A percentile compares a stretch with the other conserved stretches of the same genome.
These are phyloP conservation scores for Backusella circina DNA, from an alignment of 192 early-diverging fungal species.

Conservation along the genomic window DNA sequence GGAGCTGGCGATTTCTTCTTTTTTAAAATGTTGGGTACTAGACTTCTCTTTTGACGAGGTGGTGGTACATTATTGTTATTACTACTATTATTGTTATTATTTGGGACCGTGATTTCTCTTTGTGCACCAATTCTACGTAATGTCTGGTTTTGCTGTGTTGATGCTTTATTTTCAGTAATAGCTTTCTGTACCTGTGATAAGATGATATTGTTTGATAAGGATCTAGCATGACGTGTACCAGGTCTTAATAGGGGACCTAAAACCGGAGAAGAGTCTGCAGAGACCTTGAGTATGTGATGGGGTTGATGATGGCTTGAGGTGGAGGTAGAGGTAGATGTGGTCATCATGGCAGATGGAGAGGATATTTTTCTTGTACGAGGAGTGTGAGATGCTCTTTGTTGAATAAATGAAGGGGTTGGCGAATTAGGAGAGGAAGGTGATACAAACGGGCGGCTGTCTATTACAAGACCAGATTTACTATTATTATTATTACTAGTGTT, in stretches of 20 bases:
- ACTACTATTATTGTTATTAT: too few relatives aligned
- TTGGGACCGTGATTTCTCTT: neutral
- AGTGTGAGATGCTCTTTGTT: neutral
- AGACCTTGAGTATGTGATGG: neutral
- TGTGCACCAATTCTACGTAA: constrained; percentile 1
- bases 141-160: neutral
- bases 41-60: neutral
- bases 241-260: neutral
- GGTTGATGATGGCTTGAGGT: neutral
- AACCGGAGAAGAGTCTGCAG: neutral
- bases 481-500: neutral
- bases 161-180: neutral
- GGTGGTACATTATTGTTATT: neutral
- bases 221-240: neutral
- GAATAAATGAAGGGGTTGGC: neutral
- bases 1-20: neutral
- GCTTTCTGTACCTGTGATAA: neutral
- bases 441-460: neutral
- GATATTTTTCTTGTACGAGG: constrained; percentile 4
- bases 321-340: neutral
- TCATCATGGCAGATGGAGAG: neutral
- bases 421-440: neutral
- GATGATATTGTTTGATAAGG: neutral
- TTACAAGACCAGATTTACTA: neutral
- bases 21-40: neutral